Evolutionary conservation across 441 rosid species (phyloP).

Genomic region (Jatropha multifida): DNA sequence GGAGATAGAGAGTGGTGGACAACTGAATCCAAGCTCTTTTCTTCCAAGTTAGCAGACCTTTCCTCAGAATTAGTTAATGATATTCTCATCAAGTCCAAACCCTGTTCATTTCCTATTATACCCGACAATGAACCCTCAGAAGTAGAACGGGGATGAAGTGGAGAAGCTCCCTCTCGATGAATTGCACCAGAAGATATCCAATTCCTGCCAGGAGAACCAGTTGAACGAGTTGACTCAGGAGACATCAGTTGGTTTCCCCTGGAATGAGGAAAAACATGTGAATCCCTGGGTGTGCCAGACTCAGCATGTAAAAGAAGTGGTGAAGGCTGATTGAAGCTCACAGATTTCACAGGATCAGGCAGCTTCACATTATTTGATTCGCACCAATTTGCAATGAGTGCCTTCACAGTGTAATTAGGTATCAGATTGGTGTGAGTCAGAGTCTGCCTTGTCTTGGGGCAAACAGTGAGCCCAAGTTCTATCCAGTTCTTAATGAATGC

Average conservation of each 20-base stretch:
- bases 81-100: slow-evolving; percentile 41
- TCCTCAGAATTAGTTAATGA: slow-evolving; percentile 48
- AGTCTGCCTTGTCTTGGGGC: slow-evolving; percentile 87
- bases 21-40: slow-evolving; percentile 40
- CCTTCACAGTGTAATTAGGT: slow-evolving; percentile 90
- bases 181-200: slow-evolving; percentile 40
- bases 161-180: slow-evolving; percentile 53
- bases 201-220: slow-evolving; percentile 47
- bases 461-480: slow-evolving; percentile 80
- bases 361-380: slow-evolving; percentile 71
- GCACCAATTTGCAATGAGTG: slow-evolving; percentile 90
- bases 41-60: slow-evolving; percentile 47
- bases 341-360: slow-evolving; percentile 64
- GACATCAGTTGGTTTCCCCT: slow-evolving; percentile 43
- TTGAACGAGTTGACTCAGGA: slow-evolving; percentile 45
- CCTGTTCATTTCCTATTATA: slow-evolving; percentile 42
- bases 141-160: slow-evolving; percentile 56
- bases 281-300: slow-evolving; percentile 38
- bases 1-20: slow-evolving; percentile 50
- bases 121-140: slow-evolving; percentile 55
- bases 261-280: slow-evolving; percentile 32
- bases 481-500: slow-evolving; percentile 86
- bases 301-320: slow-evolving; percentile 54
- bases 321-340: slow-evolving; percentile 52
- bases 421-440: slow-evolving; percentile 68